A percentile compares a stretch with the other conserved stretches of the same genome.
Evolutionary conservation across 495 filamentous ascomycete species (phyloP).

Genomic region (Aspergillus leporis): DNA sequence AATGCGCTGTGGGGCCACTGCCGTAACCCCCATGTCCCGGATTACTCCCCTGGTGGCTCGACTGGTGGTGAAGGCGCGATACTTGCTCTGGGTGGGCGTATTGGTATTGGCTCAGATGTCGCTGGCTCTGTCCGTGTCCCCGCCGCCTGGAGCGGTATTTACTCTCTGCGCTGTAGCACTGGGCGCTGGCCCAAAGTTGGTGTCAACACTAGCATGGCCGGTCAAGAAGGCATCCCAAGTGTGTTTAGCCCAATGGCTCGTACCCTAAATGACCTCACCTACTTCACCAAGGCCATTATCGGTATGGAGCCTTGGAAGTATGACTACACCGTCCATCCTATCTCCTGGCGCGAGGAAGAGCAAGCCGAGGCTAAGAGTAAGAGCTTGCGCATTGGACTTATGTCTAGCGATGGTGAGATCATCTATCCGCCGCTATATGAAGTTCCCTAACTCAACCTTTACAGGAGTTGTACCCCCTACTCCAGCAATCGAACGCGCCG

Average conservation of each 20-base stretch:
- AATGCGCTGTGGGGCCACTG: slow-evolving; percentile 88
- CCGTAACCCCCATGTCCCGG: slow-evolving; percentile 77
- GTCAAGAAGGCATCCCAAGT: slow-evolving; percentile 87
- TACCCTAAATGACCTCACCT: slow-evolving; percentile 79
- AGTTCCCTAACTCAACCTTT: background rate
- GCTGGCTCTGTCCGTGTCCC: slow-evolving; percentile 88
- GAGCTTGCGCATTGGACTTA: slow-evolving; percentile 71
- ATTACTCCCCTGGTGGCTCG: slow-evolving; percentile 88
- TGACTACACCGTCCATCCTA: slow-evolving; percentile 81
- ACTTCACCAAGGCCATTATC: slow-evolving; percentile 79
- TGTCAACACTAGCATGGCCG: slow-evolving; percentile 85
- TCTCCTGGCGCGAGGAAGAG: slow-evolving; percentile 70
- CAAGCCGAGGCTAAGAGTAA: slow-evolving; percentile 58
- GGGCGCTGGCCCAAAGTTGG: slow-evolving; percentile 91
- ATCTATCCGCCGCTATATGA: background rate
- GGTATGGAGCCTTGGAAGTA: slow-evolving; percentile 91
- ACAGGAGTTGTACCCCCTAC: slow-evolving; percentile 77
- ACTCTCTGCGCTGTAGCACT: slow-evolving; percentile 88
- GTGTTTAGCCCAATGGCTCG: slow-evolving; percentile 94
- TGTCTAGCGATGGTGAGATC: slow-evolving; percentile 69
- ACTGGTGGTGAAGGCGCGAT: slow-evolving; percentile 89
- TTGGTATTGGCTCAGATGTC: slow-evolving; percentile 93
- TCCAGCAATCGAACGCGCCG: slow-evolving; percentile 78
- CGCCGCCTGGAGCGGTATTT: slow-evolving; percentile 90
- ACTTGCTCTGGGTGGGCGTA: slow-evolving; percentile 82